phyloP scores from a whole-genome alignment of 2,329 filamentous ascomycete genomes.

The Didymella arachidicola region DNA sequence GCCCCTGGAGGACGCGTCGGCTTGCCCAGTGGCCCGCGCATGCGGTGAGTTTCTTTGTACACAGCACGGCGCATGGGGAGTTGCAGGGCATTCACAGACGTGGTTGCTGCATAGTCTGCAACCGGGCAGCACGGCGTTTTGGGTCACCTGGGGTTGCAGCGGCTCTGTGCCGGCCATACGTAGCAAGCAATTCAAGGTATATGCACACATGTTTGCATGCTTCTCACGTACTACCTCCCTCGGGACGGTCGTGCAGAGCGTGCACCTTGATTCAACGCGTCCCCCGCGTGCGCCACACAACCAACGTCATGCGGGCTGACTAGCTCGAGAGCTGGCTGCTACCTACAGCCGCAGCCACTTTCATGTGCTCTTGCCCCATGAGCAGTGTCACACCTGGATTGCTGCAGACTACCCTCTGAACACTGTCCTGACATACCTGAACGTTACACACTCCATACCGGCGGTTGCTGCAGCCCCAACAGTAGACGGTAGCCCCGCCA shows the following conservation, averaged over 20 bases:
- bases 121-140: constrained; percentile 16
- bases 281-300: constrained; percentile 22
- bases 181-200: constrained; percentile 5
- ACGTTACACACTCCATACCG: constrained; percentile 8
- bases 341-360: constrained; percentile 21
- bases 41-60: constrained; percentile 35
- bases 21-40: constrained; percentile 50
- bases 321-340: constrained; percentile 12
- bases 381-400: constrained; percentile 6
- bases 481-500: constrained; percentile 29
- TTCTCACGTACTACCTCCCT: not conserved
- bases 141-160: not conserved
- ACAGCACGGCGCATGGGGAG: constrained; percentile 32
- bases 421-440: not conserved
- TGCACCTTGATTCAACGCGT: constrained; percentile 13
- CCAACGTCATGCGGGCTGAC: constrained; percentile 23
- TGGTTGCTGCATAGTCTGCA: constrained; percentile 17
- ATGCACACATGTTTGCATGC: constrained; percentile 9
- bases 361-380: constrained; percentile 19
- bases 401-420: not conserved
- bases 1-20: constrained; percentile 46
- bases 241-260: not conserved
- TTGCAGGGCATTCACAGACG: constrained; percentile 14
- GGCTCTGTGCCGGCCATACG: not conserved
- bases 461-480: constrained; percentile 15